A percentile compares a stretch with the other conserved stretches of the same genome.
phyloP scores from a whole-genome alignment of 2,329 filamentous ascomycete species.

The Cytospora mali region DNA sequence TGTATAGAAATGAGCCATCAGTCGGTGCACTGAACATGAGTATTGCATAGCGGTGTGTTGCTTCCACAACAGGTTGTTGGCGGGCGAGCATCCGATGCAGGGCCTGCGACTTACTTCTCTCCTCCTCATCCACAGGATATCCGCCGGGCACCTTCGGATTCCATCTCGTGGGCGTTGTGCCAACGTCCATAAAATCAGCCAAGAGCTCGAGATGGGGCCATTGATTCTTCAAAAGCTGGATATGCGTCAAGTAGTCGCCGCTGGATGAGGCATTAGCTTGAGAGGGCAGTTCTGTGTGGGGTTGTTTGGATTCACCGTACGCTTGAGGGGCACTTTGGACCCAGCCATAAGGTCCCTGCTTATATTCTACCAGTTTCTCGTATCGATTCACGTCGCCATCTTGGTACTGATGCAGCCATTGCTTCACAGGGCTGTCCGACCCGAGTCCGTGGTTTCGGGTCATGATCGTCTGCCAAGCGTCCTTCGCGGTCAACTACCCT shows the following conservation, averaged over 20 bases:
- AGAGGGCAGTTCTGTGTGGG: neutral
- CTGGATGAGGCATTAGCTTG: constrained; percentile 3
- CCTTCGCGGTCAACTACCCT: neutral
- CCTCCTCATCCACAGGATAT: neutral
- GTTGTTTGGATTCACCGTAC: neutral
- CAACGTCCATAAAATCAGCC: constrained; percentile 29
- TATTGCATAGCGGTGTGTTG: neutral
- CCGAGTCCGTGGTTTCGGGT: constrained; percentile 16
- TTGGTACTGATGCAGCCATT: constrained; percentile 24
- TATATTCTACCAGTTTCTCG: neutral
- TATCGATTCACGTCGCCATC: constrained; percentile 22
- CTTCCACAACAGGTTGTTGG: too few species aligned
- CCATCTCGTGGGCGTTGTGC: constrained; percentile 27
- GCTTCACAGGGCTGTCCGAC: constrained; percentile 8
- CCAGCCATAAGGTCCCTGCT: constrained; percentile 11
- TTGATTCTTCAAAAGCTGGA: neutral
- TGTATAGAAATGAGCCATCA: neutral
- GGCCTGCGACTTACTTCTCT: neutral
- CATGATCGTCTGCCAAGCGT: constrained; percentile 1
- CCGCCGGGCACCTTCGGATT: constrained; percentile 13
- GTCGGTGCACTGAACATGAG: neutral
- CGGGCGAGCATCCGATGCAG: too few species aligned
- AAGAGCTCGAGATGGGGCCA: constrained; percentile 28
- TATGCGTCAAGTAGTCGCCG: constrained; percentile 18
- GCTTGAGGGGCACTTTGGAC: neutral